Percentiles rank a stretch among this genome's conserved stretches.
phyloP scores from a whole-genome alignment of 169 alveolate species.

The Plasmodium knowlesi region DNA sequence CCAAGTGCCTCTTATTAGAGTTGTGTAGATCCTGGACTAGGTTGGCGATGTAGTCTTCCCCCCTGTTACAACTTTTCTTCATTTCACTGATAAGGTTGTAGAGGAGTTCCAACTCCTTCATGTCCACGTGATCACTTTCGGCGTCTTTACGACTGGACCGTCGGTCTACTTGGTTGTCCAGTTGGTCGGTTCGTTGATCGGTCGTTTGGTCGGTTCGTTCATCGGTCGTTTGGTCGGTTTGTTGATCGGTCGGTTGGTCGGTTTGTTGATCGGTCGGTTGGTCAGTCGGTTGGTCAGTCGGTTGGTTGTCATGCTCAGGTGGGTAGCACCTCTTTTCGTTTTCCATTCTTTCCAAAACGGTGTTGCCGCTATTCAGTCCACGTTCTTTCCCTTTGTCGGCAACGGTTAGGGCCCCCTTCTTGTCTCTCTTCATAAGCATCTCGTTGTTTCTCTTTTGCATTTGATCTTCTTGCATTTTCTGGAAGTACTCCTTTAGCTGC shows the following conservation, averaged over 20 bases:
- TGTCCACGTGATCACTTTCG: constrained; percentile 17
- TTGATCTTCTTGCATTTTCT: constrained; percentile 37
- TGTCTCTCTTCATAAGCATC: not conserved
- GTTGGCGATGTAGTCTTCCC: constrained; percentile 49
- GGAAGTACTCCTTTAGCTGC: constrained; percentile 67
- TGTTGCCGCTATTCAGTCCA: not conserved
- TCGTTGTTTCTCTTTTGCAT: constrained; percentile 31
- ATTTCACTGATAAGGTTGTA: constrained; percentile 25
- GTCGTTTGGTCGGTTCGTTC: not conserved
- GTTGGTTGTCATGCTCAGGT: not conserved
- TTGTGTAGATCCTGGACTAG: constrained; percentile 40
- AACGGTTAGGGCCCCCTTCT: not conserved
- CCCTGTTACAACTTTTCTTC: constrained; percentile 20
- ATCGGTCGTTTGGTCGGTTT: too few species aligned
- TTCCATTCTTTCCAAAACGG: not conserved
- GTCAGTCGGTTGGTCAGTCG: not conserved
- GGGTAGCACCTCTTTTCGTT: constrained; percentile 4
- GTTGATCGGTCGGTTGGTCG: not conserved
- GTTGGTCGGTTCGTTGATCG: not conserved
- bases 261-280: too few species aligned
- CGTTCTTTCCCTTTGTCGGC: not conserved
- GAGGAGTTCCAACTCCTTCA: constrained; percentile 12
- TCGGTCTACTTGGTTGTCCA: not conserved
- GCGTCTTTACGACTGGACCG: not conserved
- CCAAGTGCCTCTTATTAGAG: constrained; percentile 25